Conservation (phyloP, 2,329 filamentous ascomycete species). For the Colletotrichum siamense region DNA sequence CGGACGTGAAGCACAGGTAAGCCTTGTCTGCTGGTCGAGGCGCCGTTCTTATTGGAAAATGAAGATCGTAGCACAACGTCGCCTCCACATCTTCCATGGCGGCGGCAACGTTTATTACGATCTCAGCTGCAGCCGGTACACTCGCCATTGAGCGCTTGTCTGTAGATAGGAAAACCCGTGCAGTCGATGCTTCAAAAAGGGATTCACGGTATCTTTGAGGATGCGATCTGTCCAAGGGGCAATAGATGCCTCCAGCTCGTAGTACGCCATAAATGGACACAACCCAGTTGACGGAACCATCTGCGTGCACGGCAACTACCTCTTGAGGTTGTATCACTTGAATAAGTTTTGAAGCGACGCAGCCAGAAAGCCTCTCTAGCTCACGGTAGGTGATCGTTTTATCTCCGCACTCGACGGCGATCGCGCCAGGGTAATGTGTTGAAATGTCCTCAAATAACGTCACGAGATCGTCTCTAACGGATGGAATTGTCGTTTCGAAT, state of each 20-base stretch:
- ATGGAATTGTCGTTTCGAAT: neutral
- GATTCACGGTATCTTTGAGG: constrained; percentile 25
- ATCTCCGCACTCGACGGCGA: neutral
- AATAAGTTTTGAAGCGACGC: constrained; percentile 4
- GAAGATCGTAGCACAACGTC: neutral
- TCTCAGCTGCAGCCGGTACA: neutral
- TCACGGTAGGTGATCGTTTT: neutral
- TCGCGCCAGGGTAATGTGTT: too few relatives aligned
- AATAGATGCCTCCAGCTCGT: constrained; percentile 36
- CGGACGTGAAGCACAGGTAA: constrained; percentile 50
- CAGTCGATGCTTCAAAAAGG: constrained; percentile 27
- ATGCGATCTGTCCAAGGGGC: constrained; percentile 29
- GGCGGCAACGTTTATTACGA: neutral
- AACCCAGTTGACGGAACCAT: constrained; percentile 38
- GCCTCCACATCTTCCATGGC: neutral
- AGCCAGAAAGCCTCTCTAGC: neutral
- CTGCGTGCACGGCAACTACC: constrained; percentile 37
- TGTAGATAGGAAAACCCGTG: constrained; percentile 30
- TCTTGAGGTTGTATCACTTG: constrained; percentile 24
- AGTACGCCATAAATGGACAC: constrained; percentile 37
- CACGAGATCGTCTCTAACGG: neutral
- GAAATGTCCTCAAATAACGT: neutral
- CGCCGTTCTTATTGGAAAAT: neutral
- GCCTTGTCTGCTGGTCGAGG: constrained; percentile 25
- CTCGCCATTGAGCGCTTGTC: neutral